Percentiles rank a stretch among this genome's conserved stretches.
Evolutionary conservation across 768 basidiomycete genomes (phyloP).

Genomic region (Scleroderma bovista): DNA sequence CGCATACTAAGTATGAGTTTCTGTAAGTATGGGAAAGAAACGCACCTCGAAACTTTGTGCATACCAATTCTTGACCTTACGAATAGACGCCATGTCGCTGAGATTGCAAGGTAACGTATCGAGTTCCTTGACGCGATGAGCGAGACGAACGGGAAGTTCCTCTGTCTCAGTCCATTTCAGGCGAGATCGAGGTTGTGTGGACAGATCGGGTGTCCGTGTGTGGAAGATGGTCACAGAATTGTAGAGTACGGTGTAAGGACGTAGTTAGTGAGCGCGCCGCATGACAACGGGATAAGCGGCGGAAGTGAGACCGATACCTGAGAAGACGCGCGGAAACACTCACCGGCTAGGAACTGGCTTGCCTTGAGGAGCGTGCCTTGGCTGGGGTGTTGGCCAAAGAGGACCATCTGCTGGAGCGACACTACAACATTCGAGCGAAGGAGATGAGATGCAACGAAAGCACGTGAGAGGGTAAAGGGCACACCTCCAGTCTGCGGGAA

Average conservation of each 20-base stretch:
- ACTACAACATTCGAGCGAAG: constrained; percentile 45
- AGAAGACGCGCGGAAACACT: constrained; percentile 9
- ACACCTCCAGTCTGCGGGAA: constrained; percentile 90
- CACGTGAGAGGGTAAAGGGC: constrained; percentile 19
- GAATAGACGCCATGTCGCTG: constrained; percentile 85
- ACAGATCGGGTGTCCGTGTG: not conserved
- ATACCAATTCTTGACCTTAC: constrained; percentile 97
- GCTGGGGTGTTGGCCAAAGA: constrained; percentile 93
- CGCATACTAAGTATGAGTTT: constrained; percentile 4
- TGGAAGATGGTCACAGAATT: too few species aligned
- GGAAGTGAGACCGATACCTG: not conserved
- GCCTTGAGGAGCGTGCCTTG: constrained; percentile 94
- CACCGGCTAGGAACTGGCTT: constrained; percentile 81
- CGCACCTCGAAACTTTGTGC: constrained; percentile 95
- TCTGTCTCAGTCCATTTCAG: constrained; percentile 38
- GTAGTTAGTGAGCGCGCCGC: not conserved
- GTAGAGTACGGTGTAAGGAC: not conserved
- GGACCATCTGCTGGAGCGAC: constrained; percentile 95
- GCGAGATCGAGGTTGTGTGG: not conserved
- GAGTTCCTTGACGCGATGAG: constrained; percentile 93
- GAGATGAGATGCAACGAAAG: constrained; percentile 4
- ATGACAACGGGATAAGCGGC: not conserved
- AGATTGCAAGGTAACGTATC: constrained; percentile 91
- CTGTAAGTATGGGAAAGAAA: constrained; percentile 6
- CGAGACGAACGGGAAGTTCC: constrained; percentile 91